Base-by-base conservation (phyloP, 129 eudicot species). In the Flaveria ramosissima region DNA sequence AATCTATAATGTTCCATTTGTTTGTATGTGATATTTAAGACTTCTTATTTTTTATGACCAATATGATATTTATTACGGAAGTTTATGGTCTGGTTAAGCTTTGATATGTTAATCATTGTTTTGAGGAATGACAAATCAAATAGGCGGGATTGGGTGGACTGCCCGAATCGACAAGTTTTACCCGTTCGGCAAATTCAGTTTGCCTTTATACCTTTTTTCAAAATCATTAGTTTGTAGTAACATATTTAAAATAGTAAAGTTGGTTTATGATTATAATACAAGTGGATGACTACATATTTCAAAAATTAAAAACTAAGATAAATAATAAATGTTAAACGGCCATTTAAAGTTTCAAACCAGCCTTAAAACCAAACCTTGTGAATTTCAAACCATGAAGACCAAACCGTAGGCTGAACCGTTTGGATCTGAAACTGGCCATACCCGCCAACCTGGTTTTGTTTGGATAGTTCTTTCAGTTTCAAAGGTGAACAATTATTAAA, bases 1-100 rank as follows among this genome's bases (percentile, higher is more conserved):
- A 13, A 64, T 17, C 23, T 20, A 50, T 42, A 42, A 16, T 79
- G 41, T 39, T 73, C 26, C 24, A 42, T 74, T 68, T 80, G 75
- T 80, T 74, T 73, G 43, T 73, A 74, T 67, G 41, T 30, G 41
- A 27, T 17, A 17, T 50, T 46, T 16, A n/a, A 7, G 17, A 16
- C 60, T 17, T 52, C 2, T n/a, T 50, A 50, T 4, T 50, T 50
- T 50, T 50, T 50, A 15, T 15, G 4, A 45, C 14, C 2, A 13
- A 1, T 0, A 47, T 13, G 52, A 47, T 48, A 13, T 48, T 48
- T 14, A 48, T 48, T 14, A 11, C 1, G n/a, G 3, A 1, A 2
- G 16, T 47, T 47, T 13, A 4, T 1, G 20, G 9, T 52, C 59
- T 13, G 20, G 9, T 52, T 52, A 16, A 1, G 6, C n/a, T n/a